Evolutionary conservation across 2,329 filamentous ascomycete genomes (phyloP).

Genomic region (Exophiala bonariae): DNA sequence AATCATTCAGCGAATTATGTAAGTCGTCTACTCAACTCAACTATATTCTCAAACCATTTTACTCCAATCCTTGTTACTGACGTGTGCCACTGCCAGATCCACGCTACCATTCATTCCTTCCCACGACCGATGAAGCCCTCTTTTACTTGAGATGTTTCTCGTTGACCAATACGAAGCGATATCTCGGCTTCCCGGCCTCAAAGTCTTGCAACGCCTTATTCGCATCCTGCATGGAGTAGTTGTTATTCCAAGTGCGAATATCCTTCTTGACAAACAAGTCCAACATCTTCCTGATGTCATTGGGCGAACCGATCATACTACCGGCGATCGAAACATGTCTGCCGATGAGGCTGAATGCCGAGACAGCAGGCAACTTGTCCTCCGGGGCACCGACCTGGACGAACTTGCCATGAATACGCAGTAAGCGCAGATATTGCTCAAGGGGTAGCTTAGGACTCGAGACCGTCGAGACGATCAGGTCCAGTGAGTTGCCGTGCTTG

Average conservation of each 20-base stretch:
- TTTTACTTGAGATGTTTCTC: slow-evolving; percentile 3
- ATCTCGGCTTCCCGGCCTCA: slow-evolving; percentile 45
- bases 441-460: slow-evolving; percentile 46
- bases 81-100: too few relatives aligned
- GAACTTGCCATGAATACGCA: slow-evolving; percentile 63
- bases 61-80: too few relatives aligned
- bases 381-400: slow-evolving; percentile 70
- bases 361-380: slow-evolving; percentile 54
- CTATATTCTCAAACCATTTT: too few relatives aligned
- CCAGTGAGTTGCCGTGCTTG: slow-evolving; percentile 49
- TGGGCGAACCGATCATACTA: slow-evolving; percentile 43
- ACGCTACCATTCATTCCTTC: too few relatives aligned
- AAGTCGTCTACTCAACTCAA: too few relatives aligned
- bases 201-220: slow-evolving; percentile 45
- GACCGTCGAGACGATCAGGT: slow-evolving; percentile 59
- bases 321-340: slow-evolving; percentile 58
- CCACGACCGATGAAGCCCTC: too few relatives aligned
- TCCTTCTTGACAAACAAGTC: slow-evolving; percentile 42
- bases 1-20: too few relatives aligned
- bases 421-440: slow-evolving; percentile 45
- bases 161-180: slow-evolving; percentile 47
- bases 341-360: slow-evolving; percentile 58
- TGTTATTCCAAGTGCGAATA: slow-evolving; percentile 45
- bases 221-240: slow-evolving; percentile 42
- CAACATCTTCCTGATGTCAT: slow-evolving; percentile 46